These are phyloP conservation scores for Durio zibethinus DNA, from an alignment of 345 rosid genomes.

Conservation along the genomic window DNA sequence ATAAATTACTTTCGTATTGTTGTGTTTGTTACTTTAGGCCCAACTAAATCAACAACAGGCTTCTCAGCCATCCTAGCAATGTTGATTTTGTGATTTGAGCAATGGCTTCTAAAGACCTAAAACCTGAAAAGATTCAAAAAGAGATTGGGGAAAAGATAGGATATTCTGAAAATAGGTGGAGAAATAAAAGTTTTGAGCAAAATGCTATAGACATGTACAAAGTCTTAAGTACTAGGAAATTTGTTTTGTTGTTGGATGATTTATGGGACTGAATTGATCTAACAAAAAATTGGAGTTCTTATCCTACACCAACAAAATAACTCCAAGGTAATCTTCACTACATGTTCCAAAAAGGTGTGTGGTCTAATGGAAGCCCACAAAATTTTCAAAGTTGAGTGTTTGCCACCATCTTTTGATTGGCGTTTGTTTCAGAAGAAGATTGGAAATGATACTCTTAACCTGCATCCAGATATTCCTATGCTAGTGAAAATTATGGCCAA, in stretches of 20 bases:
- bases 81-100: background rate
- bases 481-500: conserved; percentile 19
- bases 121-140: background rate
- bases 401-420: background rate
- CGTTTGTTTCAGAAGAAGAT: background rate
- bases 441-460: background rate
- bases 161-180: background rate
- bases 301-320: background rate
- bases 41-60: background rate
- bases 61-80: background rate
- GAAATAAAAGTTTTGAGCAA: background rate
- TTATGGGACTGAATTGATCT: background rate
- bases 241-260: background rate
- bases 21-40: too few species aligned
- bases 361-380: background rate
- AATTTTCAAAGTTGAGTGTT: background rate
- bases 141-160: background rate
- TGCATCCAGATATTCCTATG: background rate
- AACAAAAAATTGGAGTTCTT: background rate
- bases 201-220: background rate
- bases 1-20: too few species aligned
- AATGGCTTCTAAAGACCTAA: background rate
- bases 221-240: background rate
- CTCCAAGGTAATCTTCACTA: background rate
- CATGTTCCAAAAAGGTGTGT: background rate